These are phyloP conservation scores for Nemania abortiva DNA, from an alignment of 2,329 filamentous ascomycete species.

Conservation along the genomic window DNA sequence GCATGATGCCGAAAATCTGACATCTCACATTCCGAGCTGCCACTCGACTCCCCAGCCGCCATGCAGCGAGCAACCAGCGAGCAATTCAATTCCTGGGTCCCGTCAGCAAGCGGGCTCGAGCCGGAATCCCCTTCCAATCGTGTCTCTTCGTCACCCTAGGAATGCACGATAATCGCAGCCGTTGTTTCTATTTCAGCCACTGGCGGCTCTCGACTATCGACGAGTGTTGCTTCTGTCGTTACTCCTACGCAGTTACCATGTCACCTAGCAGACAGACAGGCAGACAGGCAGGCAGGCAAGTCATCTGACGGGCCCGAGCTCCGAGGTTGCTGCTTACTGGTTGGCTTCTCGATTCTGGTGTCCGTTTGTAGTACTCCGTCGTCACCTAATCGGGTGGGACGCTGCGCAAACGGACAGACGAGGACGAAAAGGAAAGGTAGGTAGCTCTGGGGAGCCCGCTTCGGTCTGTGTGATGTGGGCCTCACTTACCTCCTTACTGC, in stretches of 20 bases:
- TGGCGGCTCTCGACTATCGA: not conserved
- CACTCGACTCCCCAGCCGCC: slow-evolving; percentile 9
- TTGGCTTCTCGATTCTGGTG: not conserved
- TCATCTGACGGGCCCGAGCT: slow-evolving; percentile 9
- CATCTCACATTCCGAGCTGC: slow-evolving; percentile 30
- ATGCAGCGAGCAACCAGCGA: slow-evolving; percentile 21
- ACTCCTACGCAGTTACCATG: not conserved
- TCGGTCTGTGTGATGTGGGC: slow-evolving; percentile 21
- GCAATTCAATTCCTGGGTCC: slow-evolving; percentile 14
- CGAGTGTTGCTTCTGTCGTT: slow-evolving; percentile 1
- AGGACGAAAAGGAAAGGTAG: slow-evolving; percentile 6
- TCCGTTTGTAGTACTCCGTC: not conserved
- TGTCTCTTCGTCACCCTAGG: slow-evolving; percentile 12
- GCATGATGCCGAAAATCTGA: slow-evolving; percentile 35
- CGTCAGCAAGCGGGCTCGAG: slow-evolving; percentile 27
- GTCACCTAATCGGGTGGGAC: slow-evolving; percentile 15
- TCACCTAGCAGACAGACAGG: not conserved
- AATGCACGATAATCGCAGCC: slow-evolving; percentile 28
- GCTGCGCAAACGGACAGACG: slow-evolving; percentile 1
- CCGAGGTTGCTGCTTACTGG: slow-evolving; percentile 15
- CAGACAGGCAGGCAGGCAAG: not conserved
- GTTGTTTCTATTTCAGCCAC: slow-evolving; percentile 11
- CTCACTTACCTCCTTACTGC: slow-evolving; percentile 2
- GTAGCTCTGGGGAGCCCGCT: slow-evolving; percentile 6
- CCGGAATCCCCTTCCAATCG: slow-evolving; percentile 27